A percentile compares a stretch with the other conserved stretches of the same genome.
phyloP scores from a whole-genome alignment of 345 rosid genomes.

The Arabis alpina region DNA sequence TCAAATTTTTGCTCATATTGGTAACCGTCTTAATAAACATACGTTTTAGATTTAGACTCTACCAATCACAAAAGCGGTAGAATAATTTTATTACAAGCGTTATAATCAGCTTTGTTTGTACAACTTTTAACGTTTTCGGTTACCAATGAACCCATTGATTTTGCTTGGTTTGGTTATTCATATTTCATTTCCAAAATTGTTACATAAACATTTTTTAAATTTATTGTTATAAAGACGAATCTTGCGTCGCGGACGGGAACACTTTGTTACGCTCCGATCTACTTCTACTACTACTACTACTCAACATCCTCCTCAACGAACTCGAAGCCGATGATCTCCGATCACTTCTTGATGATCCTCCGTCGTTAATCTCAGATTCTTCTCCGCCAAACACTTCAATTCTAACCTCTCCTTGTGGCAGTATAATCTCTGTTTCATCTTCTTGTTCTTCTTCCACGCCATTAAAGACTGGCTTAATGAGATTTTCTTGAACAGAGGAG shows the following conservation, averaged over 20 bases:
- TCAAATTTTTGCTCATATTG: neutral
- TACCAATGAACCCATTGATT: too few species aligned
- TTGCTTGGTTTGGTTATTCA: neutral
- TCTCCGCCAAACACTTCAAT: constrained; percentile 43
- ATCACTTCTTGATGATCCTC: constrained; percentile 31
- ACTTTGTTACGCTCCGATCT: constrained; percentile 58
- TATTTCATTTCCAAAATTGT: constrained; percentile 35
- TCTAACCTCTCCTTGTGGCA: constrained; percentile 33
- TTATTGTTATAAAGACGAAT: constrained; percentile 25
- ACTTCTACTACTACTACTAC: constrained; percentile 49
- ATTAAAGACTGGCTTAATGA: constrained; percentile 39
- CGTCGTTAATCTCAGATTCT: constrained; percentile 22
- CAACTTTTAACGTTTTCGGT: too few species aligned
- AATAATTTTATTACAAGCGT: too few species aligned
- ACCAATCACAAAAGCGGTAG: too few species aligned
- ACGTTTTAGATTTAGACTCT: too few species aligned
- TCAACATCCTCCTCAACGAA: constrained; percentile 71
- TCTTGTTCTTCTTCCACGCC: constrained; percentile 23
- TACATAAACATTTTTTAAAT: neutral
- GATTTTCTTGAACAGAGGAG: neutral
- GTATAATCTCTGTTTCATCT: constrained; percentile 28
- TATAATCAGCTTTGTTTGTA: too few species aligned
- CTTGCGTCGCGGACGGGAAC: constrained; percentile 47
- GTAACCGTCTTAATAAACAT: too few species aligned
- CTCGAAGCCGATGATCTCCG: constrained; percentile 43